Conservation (phyloP, 1,284 basidiomycete species). For the Calocybe gambosa region DNA sequence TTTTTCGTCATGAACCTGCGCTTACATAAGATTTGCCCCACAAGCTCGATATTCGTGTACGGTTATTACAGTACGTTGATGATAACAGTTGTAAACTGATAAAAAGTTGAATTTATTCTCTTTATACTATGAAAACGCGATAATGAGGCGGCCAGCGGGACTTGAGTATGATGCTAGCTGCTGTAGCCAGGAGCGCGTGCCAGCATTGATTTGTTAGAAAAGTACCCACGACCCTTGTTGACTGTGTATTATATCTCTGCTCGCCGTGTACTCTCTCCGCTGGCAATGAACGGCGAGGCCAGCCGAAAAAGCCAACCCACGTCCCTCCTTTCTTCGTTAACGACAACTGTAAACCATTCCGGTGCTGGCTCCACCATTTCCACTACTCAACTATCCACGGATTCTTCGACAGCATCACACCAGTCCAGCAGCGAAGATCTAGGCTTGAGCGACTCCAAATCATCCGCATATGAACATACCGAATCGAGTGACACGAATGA, state of each 20-base stretch:
- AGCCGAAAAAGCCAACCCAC: slow-evolving; percentile 23
- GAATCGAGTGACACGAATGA: slow-evolving; percentile 10
- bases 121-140: neutral
- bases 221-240: slow-evolving; percentile 24
- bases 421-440: slow-evolving; percentile 17
- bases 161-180: neutral
- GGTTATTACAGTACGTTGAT: too few relatives aligned
- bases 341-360: slow-evolving; percentile 15
- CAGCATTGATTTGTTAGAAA: slow-evolving; percentile 20
- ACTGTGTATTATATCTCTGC: slow-evolving; percentile 21
- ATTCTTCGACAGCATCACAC: slow-evolving; percentile 22
- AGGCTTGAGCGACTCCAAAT: slow-evolving; percentile 12
- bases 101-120: too few relatives aligned
- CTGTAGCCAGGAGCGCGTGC: slow-evolving; percentile 4
- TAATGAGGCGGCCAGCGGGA: slow-evolving; percentile 7
- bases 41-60: neutral
- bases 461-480: slow-evolving; percentile 5
- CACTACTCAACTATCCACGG: slow-evolving; percentile 20
- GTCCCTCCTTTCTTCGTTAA: slow-evolving; percentile 24
- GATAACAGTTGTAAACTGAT: neutral
- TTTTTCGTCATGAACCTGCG: neutral
- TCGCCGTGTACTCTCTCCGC: slow-evolving; percentile 12
- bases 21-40: slow-evolving; percentile 18
- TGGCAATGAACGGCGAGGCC: slow-evolving; percentile 33
- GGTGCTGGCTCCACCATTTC: slow-evolving; percentile 25